Evolutionary conservation across 106 monocot species (phyloP).

Genomic region (Posidonia australis): DNA sequence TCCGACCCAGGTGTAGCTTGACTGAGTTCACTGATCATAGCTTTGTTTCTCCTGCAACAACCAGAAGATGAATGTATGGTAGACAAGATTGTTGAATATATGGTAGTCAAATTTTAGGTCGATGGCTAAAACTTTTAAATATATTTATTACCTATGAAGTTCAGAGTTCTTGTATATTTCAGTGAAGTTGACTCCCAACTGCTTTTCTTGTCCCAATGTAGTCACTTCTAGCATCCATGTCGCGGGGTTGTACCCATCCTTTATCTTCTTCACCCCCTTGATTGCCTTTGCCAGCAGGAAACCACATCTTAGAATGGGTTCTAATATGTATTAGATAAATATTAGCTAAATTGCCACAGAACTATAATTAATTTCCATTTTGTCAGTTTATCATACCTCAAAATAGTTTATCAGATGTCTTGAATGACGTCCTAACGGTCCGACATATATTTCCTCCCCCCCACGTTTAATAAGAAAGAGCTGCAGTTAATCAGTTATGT

Average conservation of each 20-base stretch:
- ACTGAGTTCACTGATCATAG: constrained; percentile 52
- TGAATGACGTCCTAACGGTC: constrained; percentile 58
- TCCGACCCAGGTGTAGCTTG: constrained; percentile 31
- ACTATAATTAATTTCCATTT: no score
- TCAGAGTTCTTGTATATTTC: constrained; percentile 20
- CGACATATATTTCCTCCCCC: constrained; percentile 75
- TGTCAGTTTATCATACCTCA: constrained; percentile 40
- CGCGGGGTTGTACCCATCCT: constrained; percentile 73
- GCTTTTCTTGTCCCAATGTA: constrained; percentile 39
- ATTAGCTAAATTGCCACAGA: neutral
- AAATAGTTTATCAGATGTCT: constrained; percentile 74
- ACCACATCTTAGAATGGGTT: no score
- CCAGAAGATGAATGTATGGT: neutral
- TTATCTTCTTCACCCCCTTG: constrained; percentile 66
- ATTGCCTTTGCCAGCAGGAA: no score
- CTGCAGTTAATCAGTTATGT: no score
- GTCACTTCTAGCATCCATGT: constrained; percentile 92
- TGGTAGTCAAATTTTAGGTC: no score
- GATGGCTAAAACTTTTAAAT: no score
- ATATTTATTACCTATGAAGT: constrained; percentile 16
- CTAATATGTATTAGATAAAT: no score
- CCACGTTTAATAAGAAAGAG: constrained; percentile 76
- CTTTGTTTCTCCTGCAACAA: constrained; percentile 47
- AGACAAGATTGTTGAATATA: no score
- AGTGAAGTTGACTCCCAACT: constrained; percentile 53